phyloP scores from a whole-genome alignment of 2,329 filamentous ascomycete species.

The Epicoccum nigrum region DNA sequence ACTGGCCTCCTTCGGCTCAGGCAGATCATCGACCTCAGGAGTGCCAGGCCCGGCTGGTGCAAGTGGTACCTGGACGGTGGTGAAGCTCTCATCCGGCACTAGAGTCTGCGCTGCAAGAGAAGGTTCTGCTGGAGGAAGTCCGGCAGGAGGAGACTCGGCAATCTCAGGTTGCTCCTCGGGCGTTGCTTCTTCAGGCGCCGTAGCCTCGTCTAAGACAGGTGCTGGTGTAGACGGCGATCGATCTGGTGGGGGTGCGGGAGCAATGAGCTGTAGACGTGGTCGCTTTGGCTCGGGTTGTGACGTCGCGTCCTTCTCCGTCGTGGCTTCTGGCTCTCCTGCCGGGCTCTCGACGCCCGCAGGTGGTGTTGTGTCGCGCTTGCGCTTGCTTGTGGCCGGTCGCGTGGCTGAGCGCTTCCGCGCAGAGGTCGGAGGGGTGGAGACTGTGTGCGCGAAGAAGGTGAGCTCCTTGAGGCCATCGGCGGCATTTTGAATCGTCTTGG shows the following conservation, averaged over 20 bases:
- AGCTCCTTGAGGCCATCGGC: slow-evolving; percentile 45
- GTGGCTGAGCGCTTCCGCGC: slow-evolving; percentile 30
- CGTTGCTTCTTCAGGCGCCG: slow-evolving; percentile 1
- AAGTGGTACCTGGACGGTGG: slow-evolving; percentile 50
- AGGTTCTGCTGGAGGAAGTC: too few species aligned
- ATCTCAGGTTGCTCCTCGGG: too few species aligned
- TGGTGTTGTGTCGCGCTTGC: slow-evolving; percentile 61
- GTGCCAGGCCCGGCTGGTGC: slow-evolving; percentile 52
- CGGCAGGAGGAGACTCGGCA: too few species aligned
- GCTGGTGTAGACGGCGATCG: slow-evolving; percentile 8
- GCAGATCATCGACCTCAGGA: slow-evolving; percentile 25
- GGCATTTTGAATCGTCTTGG: slow-evolving; percentile 42
- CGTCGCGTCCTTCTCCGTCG: slow-evolving; percentile 36
- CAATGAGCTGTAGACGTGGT: slow-evolving; percentile 28
- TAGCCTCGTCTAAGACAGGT: slow-evolving; percentile 15
- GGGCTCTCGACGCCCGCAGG: slow-evolving; percentile 18
- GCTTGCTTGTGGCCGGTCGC: slow-evolving; percentile 53
- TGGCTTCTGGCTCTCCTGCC: slow-evolving; percentile 25
- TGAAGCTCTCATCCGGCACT: too few species aligned
- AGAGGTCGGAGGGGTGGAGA: slow-evolving; percentile 22
- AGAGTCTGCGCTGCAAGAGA: slow-evolving; percentile 24
- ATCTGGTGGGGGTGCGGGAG: slow-evolving; percentile 9
- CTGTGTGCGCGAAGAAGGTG: slow-evolving; percentile 31
- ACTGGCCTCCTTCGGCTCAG: slow-evolving; percentile 15
- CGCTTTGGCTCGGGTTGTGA: slow-evolving; percentile 42